Percentiles rank a stretch among this genome's conserved stretches.
Evolutionary conservation across 345 rosid species (phyloP).

Genomic region (Gossypium raimondii): DNA sequence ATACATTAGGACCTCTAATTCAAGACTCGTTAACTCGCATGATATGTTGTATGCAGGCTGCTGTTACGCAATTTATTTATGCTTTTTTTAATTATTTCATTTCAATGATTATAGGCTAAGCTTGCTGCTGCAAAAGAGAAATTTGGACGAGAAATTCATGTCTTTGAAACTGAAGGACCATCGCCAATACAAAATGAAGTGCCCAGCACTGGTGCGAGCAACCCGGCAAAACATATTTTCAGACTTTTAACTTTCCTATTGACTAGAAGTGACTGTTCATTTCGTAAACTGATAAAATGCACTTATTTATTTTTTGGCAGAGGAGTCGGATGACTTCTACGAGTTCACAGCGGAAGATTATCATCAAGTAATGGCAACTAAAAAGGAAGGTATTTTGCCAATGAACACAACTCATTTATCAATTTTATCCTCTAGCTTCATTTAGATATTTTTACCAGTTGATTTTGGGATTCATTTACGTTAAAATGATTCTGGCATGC

Average conservation of each 20-base stretch:
- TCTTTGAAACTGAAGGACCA: conserved; percentile 57
- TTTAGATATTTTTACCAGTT: not conserved
- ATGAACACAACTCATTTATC: not conserved
- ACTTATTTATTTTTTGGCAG: conserved; percentile 29
- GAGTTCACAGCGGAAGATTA: conserved; percentile 86
- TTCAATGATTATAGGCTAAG: conserved; percentile 45
- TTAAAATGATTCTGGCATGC: not conserved
- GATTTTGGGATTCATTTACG: not conserved
- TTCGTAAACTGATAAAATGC: not conserved
- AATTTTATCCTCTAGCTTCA: not conserved
- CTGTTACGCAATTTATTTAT: not conserved
- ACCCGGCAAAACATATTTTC: not conserved
- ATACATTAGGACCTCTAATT: not conserved
- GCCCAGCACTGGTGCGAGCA: conserved; percentile 39
- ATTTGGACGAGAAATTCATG: conserved; percentile 66
- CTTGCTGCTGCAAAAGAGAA: conserved; percentile 59
- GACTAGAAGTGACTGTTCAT: not conserved
- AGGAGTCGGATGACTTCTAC: conserved; percentile 75
- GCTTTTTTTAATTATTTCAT: not conserved
- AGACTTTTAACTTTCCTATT: conserved; percentile 6
- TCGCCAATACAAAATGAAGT: conserved; percentile 38
- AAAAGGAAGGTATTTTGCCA: conserved; percentile 53
- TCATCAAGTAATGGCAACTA: conserved; percentile 45
- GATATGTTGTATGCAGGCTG: not conserved
- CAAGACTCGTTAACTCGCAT: not conserved